Conservation (phyloP, 208 protist genomes). For the Naegleria gruberi region DNA sequence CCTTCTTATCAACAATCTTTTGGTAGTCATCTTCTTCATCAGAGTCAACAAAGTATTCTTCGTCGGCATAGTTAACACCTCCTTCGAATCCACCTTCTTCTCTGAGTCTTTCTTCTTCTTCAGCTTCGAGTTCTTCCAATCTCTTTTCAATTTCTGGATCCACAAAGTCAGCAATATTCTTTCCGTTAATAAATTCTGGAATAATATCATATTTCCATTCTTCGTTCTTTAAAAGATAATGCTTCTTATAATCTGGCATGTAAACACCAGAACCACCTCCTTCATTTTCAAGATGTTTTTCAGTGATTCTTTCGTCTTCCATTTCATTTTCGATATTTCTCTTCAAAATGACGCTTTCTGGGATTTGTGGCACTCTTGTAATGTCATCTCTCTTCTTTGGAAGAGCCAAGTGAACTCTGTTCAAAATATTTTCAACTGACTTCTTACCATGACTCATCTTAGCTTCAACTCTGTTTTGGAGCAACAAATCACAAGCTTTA, state of each 20-base stretch:
- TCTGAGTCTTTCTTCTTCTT: slow-evolving; percentile 76
- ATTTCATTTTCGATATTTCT: background rate
- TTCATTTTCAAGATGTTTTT: slow-evolving; percentile 78
- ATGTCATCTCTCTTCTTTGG: slow-evolving; percentile 76
- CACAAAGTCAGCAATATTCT: slow-evolving; percentile 99
- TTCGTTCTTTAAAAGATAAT: slow-evolving; percentile 77
- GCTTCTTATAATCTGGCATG: slow-evolving; percentile 68
- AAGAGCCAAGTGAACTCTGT: slow-evolving; percentile 62
- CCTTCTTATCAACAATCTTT: background rate
- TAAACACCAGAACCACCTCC: slow-evolving; percentile 84
- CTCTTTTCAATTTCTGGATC: slow-evolving; percentile 95
- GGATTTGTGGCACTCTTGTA: slow-evolving; percentile 60
- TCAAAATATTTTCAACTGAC: slow-evolving; percentile 74
- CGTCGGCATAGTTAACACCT: slow-evolving; percentile 16
- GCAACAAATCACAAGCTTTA: slow-evolving; percentile 85
- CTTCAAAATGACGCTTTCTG: slow-evolving; percentile 53
- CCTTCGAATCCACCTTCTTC: slow-evolving; percentile 69
- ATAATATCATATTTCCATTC: slow-evolving; percentile 97
- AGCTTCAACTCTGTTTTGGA: slow-evolving; percentile 81
- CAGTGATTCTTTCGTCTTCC: slow-evolving; percentile 57
- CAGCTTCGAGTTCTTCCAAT: slow-evolving; percentile 75
- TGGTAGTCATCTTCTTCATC: slow-evolving; percentile 3
- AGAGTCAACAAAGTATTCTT: background rate
- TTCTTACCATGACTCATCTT: slow-evolving; percentile 73
- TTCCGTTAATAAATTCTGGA: slow-evolving; percentile 98